Base-by-base conservation (phyloP, 495 filamentous ascomycete genomes). In the Pyrenula aspistea region DNA sequence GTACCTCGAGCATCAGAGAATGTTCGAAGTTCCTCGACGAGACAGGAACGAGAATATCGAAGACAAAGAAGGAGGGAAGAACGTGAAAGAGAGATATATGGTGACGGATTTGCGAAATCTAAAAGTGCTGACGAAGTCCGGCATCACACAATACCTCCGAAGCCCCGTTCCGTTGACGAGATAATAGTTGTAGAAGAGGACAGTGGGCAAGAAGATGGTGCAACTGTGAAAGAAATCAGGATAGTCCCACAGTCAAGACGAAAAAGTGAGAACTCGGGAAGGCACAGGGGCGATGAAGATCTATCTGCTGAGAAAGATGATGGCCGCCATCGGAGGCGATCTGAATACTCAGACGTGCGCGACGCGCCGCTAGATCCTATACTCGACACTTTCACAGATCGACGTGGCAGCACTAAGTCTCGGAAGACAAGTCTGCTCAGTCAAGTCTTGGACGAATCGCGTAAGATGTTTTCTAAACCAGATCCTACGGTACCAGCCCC, bases 391-490 rank as follows among this genome's bases (percentile, higher is more conserved):
- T 42, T 42, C 31, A 42, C 15, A 15, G 15, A 42, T 49, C 15
- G 22, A 36, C 63, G 60, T 20, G 56, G 25, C 2, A 58, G 65
- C 20, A 54, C 61, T 20, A 73, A 73, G 25, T 59, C 66, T 19
- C 72, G 74, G 15, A 80, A 77, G 56, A 70, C 72, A 19, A 74
- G 77, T 2, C 70, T 78, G 25, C 67, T 79, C 49, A 71, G 65
- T 60, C 80, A 71, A 55, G 75, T 75, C 67, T 67, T 71, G 60
- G 79, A 68, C 54, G 77, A 68, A 66, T 80, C 71, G 51, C 78
- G 65, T 56, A 79, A 77, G 57, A 67, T 74, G 77, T 85, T 68
- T 80, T 63, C 68, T 49, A 69, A 69, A 73, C 66, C 77, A 70
- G 63, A 84, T 74, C 53, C 61, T 77, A 8, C 72, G 72, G 55